Conservation (phyloP, 805 yeast genomes). For the Isabelozyma pseudorhagii region DNA sequence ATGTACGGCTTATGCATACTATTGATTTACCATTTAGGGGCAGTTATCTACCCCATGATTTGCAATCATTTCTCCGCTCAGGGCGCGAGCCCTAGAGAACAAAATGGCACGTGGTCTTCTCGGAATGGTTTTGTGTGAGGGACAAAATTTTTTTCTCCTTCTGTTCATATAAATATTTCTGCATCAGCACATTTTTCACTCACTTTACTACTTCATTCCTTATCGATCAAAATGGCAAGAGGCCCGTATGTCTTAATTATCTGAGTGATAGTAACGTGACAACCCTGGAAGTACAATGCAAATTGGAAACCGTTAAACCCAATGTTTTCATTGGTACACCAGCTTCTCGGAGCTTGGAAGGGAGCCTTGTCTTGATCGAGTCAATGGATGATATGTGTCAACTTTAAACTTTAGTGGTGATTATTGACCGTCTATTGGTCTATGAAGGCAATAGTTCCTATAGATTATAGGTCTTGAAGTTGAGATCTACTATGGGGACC, state of each 20-base stretch:
- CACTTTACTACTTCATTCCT: conserved; percentile 11
- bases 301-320: conserved; percentile 3
- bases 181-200: conserved; percentile 1
- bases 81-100: background rate
- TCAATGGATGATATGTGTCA: conserved; percentile 3
- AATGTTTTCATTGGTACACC: conserved; percentile 6
- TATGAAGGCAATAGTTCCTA: background rate
- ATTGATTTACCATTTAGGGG: background rate
- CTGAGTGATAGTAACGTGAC: background rate
- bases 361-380: conserved; percentile 47
- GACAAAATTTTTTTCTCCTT: conserved; percentile 1
- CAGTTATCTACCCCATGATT: background rate
- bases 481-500: background rate
- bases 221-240: conserved; percentile 46
- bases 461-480: background rate
- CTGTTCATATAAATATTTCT: background rate
- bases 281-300: background rate
- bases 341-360: conserved; percentile 26
- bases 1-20: background rate
- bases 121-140: background rate
- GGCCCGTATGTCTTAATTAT: conserved; percentile 45
- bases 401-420: background rate
- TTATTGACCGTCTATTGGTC: background rate
- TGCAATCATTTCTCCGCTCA: background rate
- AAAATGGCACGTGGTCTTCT: background rate